These are phyloP conservation scores for Claviceps monticola DNA, from an alignment of 2,329 filamentous ascomycete species.

Conservation along the genomic window DNA sequence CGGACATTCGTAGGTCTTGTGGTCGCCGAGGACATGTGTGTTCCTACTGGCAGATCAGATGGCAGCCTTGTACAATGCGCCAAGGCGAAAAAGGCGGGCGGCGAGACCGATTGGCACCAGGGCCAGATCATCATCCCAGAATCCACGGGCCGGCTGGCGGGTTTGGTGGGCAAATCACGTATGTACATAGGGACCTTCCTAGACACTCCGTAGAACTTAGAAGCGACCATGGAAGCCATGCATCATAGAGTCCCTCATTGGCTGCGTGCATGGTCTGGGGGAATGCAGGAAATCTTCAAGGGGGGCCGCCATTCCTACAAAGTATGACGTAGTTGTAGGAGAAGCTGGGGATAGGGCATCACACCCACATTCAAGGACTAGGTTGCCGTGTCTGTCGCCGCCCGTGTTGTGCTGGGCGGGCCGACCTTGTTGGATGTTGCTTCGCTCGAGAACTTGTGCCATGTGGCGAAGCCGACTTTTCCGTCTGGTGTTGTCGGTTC, in stretches of 20 bases:
- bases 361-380: neutral
- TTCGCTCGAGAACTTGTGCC: neutral
- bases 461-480: neutral
- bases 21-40: neutral
- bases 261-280: constrained; percentile 1
- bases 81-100: neutral
- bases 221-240: neutral
- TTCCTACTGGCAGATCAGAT: neutral
- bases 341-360: neutral
- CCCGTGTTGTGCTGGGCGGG: neutral
- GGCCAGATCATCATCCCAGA: neutral
- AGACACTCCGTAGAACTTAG: neutral
- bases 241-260: constrained; percentile 1
- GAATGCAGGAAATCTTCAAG: neutral
- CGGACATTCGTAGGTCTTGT: too few relatives aligned
- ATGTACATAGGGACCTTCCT: too few relatives aligned
- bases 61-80: neutral
- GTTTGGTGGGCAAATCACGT: too few relatives aligned
- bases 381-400: neutral
- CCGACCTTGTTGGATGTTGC: neutral
- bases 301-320: constrained; percentile 5
- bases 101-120: constrained; percentile 2
- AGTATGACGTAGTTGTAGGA: constrained; percentile 8
- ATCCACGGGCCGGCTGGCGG: too few relatives aligned
- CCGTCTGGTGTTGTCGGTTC: neutral